These are phyloP conservation scores for Aspergillus bombycis DNA, from an alignment of 2,329 filamentous ascomycete genomes.

Conservation along the genomic window DNA sequence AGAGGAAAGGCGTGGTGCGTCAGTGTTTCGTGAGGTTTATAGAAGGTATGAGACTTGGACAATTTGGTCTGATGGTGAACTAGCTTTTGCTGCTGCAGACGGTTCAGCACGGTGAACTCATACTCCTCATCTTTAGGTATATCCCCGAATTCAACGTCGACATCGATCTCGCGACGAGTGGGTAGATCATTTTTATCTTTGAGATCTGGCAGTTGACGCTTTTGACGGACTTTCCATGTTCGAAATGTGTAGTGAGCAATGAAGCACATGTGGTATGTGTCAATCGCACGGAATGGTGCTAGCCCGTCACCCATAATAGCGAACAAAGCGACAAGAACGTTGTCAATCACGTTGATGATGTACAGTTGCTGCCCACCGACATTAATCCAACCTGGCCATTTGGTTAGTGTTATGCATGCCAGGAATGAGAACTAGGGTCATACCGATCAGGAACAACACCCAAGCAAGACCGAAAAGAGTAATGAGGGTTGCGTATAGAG, in stretches of 20 bases:
- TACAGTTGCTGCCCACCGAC: constrained; percentile 74
- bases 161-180: constrained; percentile 43
- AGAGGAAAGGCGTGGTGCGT: constrained; percentile 82
- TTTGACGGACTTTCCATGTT: constrained; percentile 67
- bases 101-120: constrained; percentile 65
- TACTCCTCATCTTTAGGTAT: constrained; percentile 50
- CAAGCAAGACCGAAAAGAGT: constrained; percentile 83
- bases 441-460: constrained; percentile 86
- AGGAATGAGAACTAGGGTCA: constrained; percentile 9
- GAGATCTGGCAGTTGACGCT: constrained; percentile 63
- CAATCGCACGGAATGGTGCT: constrained; percentile 74
- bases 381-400: constrained; percentile 71
- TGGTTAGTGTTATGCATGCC: not conserved
- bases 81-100: constrained; percentile 68
- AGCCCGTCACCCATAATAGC: constrained; percentile 71
- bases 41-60: constrained; percentile 81
- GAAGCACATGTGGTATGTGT: constrained; percentile 87
- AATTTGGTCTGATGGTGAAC: constrained; percentile 80
- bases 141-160: constrained; percentile 50
- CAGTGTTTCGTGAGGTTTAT: constrained; percentile 83
- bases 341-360: constrained; percentile 70
- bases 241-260: constrained; percentile 72
- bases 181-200: constrained; percentile 72
- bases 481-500: constrained; percentile 79
- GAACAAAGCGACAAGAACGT: constrained; percentile 71